These are phyloP conservation scores for Nadsonia fulvescens DNA, from an alignment of 805 yeast genomes.

Conservation along the genomic window DNA sequence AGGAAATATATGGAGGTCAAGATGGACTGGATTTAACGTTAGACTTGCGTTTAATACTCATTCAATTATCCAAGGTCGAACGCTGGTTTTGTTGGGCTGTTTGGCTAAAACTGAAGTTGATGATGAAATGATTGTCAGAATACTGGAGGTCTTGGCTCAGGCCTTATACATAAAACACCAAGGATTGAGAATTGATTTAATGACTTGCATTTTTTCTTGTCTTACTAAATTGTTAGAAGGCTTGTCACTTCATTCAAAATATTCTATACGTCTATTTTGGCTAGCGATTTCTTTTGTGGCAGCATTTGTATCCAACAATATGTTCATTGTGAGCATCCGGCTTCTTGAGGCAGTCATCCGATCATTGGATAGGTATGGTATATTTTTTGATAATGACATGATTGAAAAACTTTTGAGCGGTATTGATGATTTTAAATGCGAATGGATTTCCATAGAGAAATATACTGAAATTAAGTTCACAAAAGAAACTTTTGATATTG, in stretches of 20 bases:
- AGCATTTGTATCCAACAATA: constrained; percentile 6
- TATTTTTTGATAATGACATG: constrained; percentile 8
- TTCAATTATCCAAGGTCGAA: constrained; percentile 20
- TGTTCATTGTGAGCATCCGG: constrained; percentile 11
- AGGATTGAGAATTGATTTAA: constrained; percentile 19
- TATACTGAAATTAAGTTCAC: constrained; percentile 8
- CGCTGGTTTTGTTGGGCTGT: constrained; percentile 51
- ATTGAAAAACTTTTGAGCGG: constrained; percentile 8
- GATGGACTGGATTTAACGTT: constrained; percentile 12
- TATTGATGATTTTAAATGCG: constrained; percentile 6
- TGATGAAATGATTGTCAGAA: constrained; percentile 28
- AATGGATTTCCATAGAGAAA: constrained; percentile 8
- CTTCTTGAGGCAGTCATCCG: constrained; percentile 10
- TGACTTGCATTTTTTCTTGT: constrained; percentile 26
- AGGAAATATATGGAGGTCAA: constrained; percentile 12
- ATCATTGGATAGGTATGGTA: constrained; percentile 11
- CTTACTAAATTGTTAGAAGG: constrained; percentile 32
- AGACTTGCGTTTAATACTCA: constrained; percentile 26
- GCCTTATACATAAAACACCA: constrained; percentile 11
- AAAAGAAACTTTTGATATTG: constrained; percentile 11
- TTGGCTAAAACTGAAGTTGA: constrained; percentile 45
- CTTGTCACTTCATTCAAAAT: constrained; percentile 21
- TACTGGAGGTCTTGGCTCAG: constrained; percentile 12
- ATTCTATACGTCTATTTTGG: constrained; percentile 38
- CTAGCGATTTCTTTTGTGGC: constrained; percentile 11